Evolutionary conservation across 495 filamentous ascomycete genomes (phyloP), one percentile per base, ranked within the genome.

Genomic region (Lepidopterella palustris): DNA sequence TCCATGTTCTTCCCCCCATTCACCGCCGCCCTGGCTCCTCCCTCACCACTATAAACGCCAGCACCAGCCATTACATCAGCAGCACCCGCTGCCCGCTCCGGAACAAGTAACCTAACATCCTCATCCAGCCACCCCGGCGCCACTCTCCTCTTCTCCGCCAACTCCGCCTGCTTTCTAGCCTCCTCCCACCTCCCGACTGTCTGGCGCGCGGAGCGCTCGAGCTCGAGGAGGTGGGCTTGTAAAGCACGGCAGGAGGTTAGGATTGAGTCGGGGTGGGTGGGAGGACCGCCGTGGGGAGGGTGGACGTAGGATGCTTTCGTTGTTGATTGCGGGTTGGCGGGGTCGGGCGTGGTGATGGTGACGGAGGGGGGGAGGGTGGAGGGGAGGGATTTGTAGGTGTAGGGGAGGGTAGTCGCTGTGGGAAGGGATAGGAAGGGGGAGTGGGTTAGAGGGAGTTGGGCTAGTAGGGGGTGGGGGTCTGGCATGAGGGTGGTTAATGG

Each of bases 41-140:
- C n/a, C n/a, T 42, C 53, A 59, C 47, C 24, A 45, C 55, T 28
- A 26, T 59, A 58, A 10, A 25, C 57, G 24, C 52, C 31, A 35
- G n/a, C 42, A 10, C 49, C 50, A 50, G 26, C 59, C 1, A 57
- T 61, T 39, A 45, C 59, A 3, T 54, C 65, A 24, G 27, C 62
- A 27, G 29, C 64, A 15, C 21, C 45, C 35, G 27, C 45, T 56
- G 69, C 76, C 64, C 74, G 80, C 70, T 83, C 78, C 4, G 93
- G 93, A 74, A 92, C 84, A 48, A 98, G 71, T 55, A 98, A 74
- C 66, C 88, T 82, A 70, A 88, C 85, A 26, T 96, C 89, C 32
- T 89, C 87, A 71, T 98, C 93, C 66, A 98, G 73, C 88, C 92
- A 98, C 0, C 93, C 93, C 15, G 93, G 93, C 40, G 93, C 93